These are phyloP conservation scores for Leccinum aurantiacum DNA, from an alignment of 768 basidiomycete genomes.

Conservation along the genomic window DNA sequence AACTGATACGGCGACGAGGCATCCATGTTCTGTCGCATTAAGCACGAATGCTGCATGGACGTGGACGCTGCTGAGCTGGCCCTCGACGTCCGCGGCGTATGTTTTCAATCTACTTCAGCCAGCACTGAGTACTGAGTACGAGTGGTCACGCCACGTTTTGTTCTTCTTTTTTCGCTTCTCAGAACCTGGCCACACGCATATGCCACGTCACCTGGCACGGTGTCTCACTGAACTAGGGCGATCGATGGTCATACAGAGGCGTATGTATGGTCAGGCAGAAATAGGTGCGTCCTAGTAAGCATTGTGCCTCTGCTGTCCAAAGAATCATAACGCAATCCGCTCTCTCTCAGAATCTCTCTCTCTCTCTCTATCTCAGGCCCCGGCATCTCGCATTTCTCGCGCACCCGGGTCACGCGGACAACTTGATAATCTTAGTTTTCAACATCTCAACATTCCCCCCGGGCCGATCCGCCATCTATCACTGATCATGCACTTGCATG, in stretches of 20 bases:
- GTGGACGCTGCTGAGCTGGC: slow-evolving; percentile 5
- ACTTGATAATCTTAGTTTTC: background rate
- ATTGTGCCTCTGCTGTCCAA: background rate
- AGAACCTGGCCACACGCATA: background rate
- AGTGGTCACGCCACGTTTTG: background rate
- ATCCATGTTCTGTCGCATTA: background rate
- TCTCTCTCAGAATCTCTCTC: too few species aligned
- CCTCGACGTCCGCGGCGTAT: background rate
- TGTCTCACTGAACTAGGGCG: background rate
- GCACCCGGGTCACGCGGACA: background rate
- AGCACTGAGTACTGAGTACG: background rate
- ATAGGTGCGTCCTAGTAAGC: background rate
- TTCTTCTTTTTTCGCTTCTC: background rate
- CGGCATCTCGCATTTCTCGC: background rate
- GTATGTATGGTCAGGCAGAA: background rate
- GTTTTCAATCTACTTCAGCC: background rate
- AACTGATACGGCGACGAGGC: background rate
- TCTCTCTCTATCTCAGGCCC: background rate
- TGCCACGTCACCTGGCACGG: too few species aligned
- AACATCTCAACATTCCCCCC: background rate
- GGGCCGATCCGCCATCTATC: background rate
- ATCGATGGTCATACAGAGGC: background rate
- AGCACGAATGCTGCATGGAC: background rate
- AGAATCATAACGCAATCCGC: too few species aligned
- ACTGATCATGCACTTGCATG: too few species aligned